A percentile compares a stretch with the other conserved stretches of the same genome.
Conservation (phyloP, 2,329 filamentous ascomycete genomes). For the Diaporthe helianthi region DNA sequence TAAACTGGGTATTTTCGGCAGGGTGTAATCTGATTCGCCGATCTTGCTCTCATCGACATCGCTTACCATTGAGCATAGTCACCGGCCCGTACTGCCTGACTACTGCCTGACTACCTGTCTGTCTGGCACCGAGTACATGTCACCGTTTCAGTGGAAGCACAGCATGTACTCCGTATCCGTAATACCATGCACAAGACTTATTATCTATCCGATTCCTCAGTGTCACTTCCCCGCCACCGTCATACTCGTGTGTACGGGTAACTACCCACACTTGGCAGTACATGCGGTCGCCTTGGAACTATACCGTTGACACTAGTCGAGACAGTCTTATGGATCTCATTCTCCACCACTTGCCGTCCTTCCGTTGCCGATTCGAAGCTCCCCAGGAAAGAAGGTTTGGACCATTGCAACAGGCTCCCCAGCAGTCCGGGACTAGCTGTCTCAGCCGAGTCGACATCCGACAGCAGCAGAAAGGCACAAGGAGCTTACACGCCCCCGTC, state of each 20-base stretch:
- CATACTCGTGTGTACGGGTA: not conserved
- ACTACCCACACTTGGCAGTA: not conserved
- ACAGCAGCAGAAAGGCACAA: too few species aligned
- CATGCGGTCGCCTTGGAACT: not conserved
- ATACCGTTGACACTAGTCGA: slow-evolving; percentile 1
- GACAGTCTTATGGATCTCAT: not conserved
- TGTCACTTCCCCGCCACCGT: not conserved
- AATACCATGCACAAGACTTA: not conserved
- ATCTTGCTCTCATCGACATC: slow-evolving; percentile 6
- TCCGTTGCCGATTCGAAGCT: not conserved
- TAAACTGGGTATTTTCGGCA: not conserved
- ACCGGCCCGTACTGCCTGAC: not conserved
- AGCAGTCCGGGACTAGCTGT: slow-evolving; percentile 16
- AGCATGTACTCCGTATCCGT: not conserved
- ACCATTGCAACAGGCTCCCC: slow-evolving; percentile 12
- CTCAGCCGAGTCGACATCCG: slow-evolving; percentile 20
- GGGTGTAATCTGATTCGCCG: slow-evolving; percentile 30
- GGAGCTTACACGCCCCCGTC: slow-evolving; percentile 1
- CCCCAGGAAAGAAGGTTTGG: not conserved
- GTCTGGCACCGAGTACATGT: not conserved
- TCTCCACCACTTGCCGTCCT: not conserved
- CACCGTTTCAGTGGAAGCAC: not conserved
- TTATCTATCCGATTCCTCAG: not conserved
- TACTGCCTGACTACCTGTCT: not conserved
- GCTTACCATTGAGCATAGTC: not conserved